Percentiles rank a stretch among this genome's conserved stretches.
Evolutionary conservation across 768 basidiomycete species (phyloP).

Genomic region (Trametes cinnabarina): DNA sequence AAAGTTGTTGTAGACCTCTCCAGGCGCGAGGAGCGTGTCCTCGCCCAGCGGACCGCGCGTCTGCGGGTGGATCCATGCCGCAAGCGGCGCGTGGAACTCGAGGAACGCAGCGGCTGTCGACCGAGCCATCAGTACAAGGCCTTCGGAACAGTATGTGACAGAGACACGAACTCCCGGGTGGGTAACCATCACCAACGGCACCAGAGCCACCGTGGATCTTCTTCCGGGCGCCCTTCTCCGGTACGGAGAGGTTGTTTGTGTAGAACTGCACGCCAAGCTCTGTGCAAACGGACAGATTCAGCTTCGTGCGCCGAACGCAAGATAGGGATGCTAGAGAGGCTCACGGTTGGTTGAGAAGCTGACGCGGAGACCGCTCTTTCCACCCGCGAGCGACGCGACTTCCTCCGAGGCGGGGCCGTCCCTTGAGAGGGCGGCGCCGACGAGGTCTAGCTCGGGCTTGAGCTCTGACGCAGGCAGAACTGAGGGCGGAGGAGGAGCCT

Average conservation of each 20-base stretch:
- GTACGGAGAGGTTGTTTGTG: constrained; percentile 53
- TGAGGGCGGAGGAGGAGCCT: constrained; percentile 41
- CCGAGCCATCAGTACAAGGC: background rate
- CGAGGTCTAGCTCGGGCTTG: constrained; percentile 42
- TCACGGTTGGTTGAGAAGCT: constrained; percentile 69
- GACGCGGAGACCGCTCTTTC: constrained; percentile 57
- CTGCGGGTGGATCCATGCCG: constrained; percentile 59
- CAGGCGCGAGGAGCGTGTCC: constrained; percentile 66
- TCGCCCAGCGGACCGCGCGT: constrained; percentile 45
- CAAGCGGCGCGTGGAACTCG: constrained; percentile 49
- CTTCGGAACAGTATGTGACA: background rate
- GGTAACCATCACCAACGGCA: constrained; percentile 50
- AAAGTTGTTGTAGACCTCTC: constrained; percentile 74
- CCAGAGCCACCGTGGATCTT: constrained; percentile 77
- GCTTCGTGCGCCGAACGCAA: background rate
- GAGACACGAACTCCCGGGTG: constrained; percentile 47
- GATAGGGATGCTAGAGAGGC: constrained; percentile 22
- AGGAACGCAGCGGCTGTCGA: constrained; percentile 30
- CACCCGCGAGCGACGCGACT: constrained; percentile 53
- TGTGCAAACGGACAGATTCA: constrained; percentile 25
- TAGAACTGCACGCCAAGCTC: constrained; percentile 79
- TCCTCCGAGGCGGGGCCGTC: constrained; percentile 39
- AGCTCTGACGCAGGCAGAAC: constrained; percentile 47
- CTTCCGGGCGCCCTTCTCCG: constrained; percentile 56
- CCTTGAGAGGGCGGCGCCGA: constrained; percentile 42